Evolutionary conservation across 2,329 filamentous ascomycete genomes (phyloP).

Genomic region (Trichoderma sp.): DNA sequence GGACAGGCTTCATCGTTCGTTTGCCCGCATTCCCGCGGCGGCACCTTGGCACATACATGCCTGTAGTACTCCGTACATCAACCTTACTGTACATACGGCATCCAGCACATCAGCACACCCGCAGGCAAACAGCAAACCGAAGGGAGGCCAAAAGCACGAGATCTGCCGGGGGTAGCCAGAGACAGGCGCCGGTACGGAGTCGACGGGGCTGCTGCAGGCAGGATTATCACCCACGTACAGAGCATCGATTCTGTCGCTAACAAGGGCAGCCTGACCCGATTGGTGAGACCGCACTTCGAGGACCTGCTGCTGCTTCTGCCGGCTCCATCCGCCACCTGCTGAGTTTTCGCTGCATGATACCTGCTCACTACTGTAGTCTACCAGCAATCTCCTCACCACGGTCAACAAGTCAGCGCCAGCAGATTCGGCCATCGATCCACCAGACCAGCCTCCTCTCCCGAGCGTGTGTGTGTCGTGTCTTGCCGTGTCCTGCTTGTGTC

Average conservation of each 20-base stretch:
- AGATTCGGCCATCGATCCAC: conserved; percentile 6
- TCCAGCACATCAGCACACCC: neutral
- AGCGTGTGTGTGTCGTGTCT: conserved; percentile 13
- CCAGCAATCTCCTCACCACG: conserved; percentile 24
- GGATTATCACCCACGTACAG: conserved; percentile 13
- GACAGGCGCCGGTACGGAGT: conserved; percentile 7
- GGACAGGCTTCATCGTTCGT: conserved; percentile 1
- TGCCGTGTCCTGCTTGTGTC: conserved; percentile 23
- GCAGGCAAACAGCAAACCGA: neutral
- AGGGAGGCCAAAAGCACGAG: neutral
- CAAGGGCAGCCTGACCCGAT: conserved; percentile 14
- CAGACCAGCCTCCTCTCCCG: neutral
- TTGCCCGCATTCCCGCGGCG: conserved; percentile 25
- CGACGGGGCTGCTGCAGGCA: conserved; percentile 25
- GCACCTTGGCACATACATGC: conserved; percentile 14
- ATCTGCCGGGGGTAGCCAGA: conserved; percentile 8
- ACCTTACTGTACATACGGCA: conserved; percentile 19
- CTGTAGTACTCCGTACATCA: neutral
- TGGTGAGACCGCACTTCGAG: conserved; percentile 13
- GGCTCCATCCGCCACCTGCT: conserved; percentile 24
- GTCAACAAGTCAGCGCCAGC: conserved; percentile 26
- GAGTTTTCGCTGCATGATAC: conserved; percentile 26
- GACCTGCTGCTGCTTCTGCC: conserved; percentile 4
- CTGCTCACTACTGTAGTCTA: neutral
- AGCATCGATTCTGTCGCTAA: neutral